Evolutionary conservation across 768 basidiomycete genomes (phyloP), one percentile per base, ranked within the genome.

Genomic region (Agaricus sinodeliciosus): DNA sequence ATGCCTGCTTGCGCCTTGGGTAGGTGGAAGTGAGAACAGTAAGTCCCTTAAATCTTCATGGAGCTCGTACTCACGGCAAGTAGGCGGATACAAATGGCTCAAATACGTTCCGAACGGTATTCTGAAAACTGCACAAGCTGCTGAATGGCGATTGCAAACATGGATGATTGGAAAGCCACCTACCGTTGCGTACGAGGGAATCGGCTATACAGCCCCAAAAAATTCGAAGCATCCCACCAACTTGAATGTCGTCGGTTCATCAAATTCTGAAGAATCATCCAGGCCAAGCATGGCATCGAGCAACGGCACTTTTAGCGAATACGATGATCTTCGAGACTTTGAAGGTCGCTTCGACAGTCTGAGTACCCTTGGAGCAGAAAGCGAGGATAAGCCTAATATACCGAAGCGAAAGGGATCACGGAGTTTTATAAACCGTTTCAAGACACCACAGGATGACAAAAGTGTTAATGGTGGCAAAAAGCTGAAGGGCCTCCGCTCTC

Each of bases 141-240:
- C 95, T 0, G 95, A 99, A 63, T 97, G 94, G 94, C 92, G 88
- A 67, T 75, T 98, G 42, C 93, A 96, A 63, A 89, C 90, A 0
- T 98, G 94, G 90, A 90, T 91, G 85, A 80, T 99, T 27, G 96
- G 95, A 58, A 97, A 97, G 62, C 90, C 92, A 15, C 94, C 94
- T 9, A 84, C 85, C 1, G 74, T 92, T 39, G 77, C 87, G 1
- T 92, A 84, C 61, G 80, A 90, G 60, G 92, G 90, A 27, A 94
- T 96, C 62, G 92, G 89, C 16, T 92, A 87, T 62, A 82, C 82
- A 40, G 80, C 79, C 16, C 71, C 69, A 3, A 53, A 56, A 22
- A 34, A 27, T 37, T 43, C 35, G 34, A 57, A 43, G 37, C 31
- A 42, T 35, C 15, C 49, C 41, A 36, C 43, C n/a, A 68, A 58